These are phyloP conservation scores for Eucalyptus pauciflora DNA, from an alignment of 345 rosid species.

Conservation along the genomic window DNA sequence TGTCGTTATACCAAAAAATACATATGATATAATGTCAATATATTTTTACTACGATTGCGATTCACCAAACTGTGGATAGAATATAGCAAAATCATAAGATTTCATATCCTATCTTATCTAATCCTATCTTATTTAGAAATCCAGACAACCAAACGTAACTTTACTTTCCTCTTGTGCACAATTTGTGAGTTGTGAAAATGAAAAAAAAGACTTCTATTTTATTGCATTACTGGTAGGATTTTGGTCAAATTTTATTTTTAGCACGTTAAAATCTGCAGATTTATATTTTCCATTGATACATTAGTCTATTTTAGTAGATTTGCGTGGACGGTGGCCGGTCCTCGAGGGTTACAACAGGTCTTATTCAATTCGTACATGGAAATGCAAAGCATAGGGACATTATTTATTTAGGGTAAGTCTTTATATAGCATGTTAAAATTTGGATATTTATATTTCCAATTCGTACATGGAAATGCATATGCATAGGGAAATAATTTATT, in stretches of 20 bases:
- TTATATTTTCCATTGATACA: not conserved
- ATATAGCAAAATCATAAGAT: too few relatives aligned
- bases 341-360: not conserved
- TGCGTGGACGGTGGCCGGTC: not conserved
- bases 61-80: too few relatives aligned
- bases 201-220: too few relatives aligned
- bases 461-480: not conserved
- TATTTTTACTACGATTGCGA: too few relatives aligned
- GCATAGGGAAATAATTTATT: not conserved
- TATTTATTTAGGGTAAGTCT: too few relatives aligned
- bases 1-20: too few relatives aligned
- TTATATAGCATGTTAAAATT: not conserved
- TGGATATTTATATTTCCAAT: not conserved
- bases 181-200: too few relatives aligned
- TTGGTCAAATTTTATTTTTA: too few relatives aligned
- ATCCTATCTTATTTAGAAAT: rapidly evolving
- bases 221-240: not conserved
- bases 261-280: not conserved
- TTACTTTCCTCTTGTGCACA: too few relatives aligned
- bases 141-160: too few relatives aligned
- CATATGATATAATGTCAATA: too few relatives aligned
- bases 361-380: not conserved
- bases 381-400: not conserved
- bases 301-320: not conserved
- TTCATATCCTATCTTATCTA: rapidly evolving